Evolutionary conservation across 768 basidiomycete species (phyloP), one percentile per base, ranked within the genome.

Genomic region (Russula dissimulans): DNA sequence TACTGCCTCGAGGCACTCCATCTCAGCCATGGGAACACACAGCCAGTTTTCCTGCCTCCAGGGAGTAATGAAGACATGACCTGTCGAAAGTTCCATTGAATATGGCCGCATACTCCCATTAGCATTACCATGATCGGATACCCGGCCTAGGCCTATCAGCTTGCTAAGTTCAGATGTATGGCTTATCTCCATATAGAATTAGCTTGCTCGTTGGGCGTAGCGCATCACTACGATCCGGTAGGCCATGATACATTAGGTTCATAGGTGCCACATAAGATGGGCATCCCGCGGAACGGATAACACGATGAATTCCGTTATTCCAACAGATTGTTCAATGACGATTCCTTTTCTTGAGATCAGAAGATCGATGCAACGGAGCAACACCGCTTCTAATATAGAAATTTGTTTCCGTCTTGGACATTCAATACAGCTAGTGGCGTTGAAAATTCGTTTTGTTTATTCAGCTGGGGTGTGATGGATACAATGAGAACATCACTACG

Each of bases 31-130:
- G 49, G 54, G 60, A 61, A 61, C 17, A 31, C 17, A 31, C 49
- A 31, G 43, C 44, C 29, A 39, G 43, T 49, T 45, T 49, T 61
- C 48, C 15, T 61, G 36, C 53, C n/a, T 31, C 18, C 15, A 32
- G 38, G 54, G 15, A 56, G 60, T 41, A 45, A 41, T 56, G 42
- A 51, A 56, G 9, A 43, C 32, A 29, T 47, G 18, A 45, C 54
- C 11, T 38, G 36, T 50, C 48, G 60, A 56, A 61, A 18, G 43
- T 61, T 61, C 60, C 18, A 51, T 56, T 12, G 49, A 38, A 51
- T 32, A 17, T 36, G 45, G 36, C 54, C 49, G 18, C 39, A 46
- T 51, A 12, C 15, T 15, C 29, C 36, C 54, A 39, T 7, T 22
- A 22, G 43, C 41, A 56, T 61, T 61, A 15, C 60, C 55, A 26